phyloP scores from a whole-genome alignment of 1,284 basidiomycete genomes.

The Puccinia polysora region DNA sequence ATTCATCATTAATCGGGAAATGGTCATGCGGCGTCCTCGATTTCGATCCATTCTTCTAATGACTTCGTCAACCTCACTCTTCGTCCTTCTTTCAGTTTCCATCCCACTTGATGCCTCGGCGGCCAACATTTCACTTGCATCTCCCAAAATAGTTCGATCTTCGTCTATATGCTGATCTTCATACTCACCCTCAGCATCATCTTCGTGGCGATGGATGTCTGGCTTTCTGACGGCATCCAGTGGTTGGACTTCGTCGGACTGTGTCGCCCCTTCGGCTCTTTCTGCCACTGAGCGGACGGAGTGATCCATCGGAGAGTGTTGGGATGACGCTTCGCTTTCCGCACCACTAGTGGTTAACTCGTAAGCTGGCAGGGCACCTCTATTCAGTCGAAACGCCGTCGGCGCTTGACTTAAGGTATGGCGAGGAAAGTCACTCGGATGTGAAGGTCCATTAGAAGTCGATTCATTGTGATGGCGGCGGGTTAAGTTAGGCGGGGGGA shows the following conservation, averaged over 20 bases:
- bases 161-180: slow-evolving; percentile 23
- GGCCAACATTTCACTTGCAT: slow-evolving; percentile 16
- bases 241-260: neutral
- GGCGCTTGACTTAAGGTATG: neutral
- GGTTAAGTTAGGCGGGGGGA: slow-evolving; percentile 1
- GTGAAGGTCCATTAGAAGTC: neutral
- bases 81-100: slow-evolving; percentile 5
- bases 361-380: neutral
- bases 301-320: neutral
- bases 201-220: neutral
- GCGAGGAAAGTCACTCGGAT: neutral
- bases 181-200: neutral
- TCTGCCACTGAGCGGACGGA: neutral
- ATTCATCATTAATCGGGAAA: too few species aligned
- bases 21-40: too few species aligned
- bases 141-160: slow-evolving; percentile 28
- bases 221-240: too few species aligned
- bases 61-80: slow-evolving; percentile 11
- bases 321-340: slow-evolving; percentile 4
- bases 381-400: neutral
- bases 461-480: neutral
- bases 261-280: neutral
- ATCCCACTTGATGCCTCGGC: slow-evolving; percentile 7
- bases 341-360: slow-evolving; percentile 27
- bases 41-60: neutral